Conservation (phyloP, 305 asterid species). For the Fraxinus greggii region DNA sequence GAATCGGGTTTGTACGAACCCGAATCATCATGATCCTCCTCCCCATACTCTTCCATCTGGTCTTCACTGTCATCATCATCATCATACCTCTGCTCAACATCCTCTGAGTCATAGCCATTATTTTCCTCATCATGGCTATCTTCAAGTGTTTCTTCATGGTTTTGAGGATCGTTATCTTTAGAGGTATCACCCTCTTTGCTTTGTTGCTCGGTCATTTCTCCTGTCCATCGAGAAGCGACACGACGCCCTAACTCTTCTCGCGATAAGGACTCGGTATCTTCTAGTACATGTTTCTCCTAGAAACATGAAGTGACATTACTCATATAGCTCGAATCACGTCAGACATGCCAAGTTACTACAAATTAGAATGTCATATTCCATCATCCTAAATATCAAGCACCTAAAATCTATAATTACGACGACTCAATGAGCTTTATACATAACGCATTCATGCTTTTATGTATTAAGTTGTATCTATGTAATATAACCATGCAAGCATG, state of each 20-base stretch:
- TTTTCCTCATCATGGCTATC: conserved; percentile 61
- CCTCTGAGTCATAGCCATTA: conserved; percentile 64
- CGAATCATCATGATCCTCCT: conserved; percentile 58
- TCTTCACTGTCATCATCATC: conserved; percentile 44
- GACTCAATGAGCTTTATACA: not conserved
- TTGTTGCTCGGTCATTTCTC: conserved; percentile 58
- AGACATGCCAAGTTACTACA: conserved; percentile 12
- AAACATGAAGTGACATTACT: conserved; percentile 23
- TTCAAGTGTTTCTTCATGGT: conserved; percentile 42
- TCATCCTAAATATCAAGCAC: conserved; percentile 14
- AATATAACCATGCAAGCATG: not conserved
- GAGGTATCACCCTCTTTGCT: conserved; percentile 47
- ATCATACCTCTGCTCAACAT: conserved; percentile 59
- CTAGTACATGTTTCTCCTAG: conserved; percentile 55
- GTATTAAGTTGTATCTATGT: not conserved
- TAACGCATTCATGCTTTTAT: not conserved
- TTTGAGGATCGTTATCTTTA: conserved; percentile 41
- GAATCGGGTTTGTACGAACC: conserved; percentile 55
- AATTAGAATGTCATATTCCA: conserved; percentile 18
- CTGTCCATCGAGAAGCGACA: conserved; percentile 94
- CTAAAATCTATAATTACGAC: not conserved
- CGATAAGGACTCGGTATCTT: conserved; percentile 60
- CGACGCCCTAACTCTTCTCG: conserved; percentile 90
- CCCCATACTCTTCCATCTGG: conserved; percentile 53
- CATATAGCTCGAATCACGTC: conserved; percentile 6